Conservation (phyloP, 192 early-diverging fungal genomes). For the Rhizoclosmatium sp. region DNA sequence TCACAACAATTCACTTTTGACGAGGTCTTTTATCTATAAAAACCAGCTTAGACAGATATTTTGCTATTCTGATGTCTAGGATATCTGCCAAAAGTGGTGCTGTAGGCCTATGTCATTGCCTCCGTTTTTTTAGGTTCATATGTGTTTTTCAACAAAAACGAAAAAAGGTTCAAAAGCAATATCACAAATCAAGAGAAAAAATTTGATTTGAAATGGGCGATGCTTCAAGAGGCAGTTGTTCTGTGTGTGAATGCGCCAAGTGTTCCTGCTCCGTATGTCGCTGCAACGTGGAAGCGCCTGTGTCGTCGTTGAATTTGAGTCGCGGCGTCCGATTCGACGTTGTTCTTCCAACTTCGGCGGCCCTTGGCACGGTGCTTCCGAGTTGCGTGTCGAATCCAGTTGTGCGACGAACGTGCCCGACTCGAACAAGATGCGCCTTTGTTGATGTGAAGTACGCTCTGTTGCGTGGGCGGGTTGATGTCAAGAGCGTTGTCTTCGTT, state of each 20-base stretch:
- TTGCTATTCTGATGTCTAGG: too few relatives aligned
- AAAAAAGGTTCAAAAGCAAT: too few relatives aligned
- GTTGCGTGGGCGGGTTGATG: not conserved
- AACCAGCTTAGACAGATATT: too few relatives aligned
- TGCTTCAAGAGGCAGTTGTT: not conserved
- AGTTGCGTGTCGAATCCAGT: slow-evolving; percentile 8
- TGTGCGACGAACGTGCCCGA: slow-evolving; percentile 7
- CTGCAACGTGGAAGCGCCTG: slow-evolving; percentile 13
- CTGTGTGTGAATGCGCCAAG: slow-evolving; percentile 32
- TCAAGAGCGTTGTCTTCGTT: slow-evolving; percentile 12
- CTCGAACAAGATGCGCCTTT: slow-evolving; percentile 15
- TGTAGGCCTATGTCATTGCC: too few relatives aligned
- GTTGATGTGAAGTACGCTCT: slow-evolving; percentile 27
- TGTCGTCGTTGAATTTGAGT: not conserved
- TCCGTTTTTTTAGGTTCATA: too few relatives aligned
- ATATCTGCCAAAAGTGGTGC: too few relatives aligned
- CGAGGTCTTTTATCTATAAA: too few relatives aligned
- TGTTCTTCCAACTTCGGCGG: not conserved
- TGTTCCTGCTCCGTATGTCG: slow-evolving; percentile 19
- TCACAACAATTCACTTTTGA: too few relatives aligned
- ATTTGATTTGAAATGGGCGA: too few relatives aligned
- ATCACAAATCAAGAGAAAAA: too few relatives aligned
- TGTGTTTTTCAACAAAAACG: too few relatives aligned
- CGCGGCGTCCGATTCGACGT: not conserved
- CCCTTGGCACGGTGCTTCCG: not conserved